Percentiles rank a stretch among this genome's conserved stretches.
Evolutionary conservation across 345 rosid genomes (phyloP).

Genomic region (Heritiera littoralis): DNA sequence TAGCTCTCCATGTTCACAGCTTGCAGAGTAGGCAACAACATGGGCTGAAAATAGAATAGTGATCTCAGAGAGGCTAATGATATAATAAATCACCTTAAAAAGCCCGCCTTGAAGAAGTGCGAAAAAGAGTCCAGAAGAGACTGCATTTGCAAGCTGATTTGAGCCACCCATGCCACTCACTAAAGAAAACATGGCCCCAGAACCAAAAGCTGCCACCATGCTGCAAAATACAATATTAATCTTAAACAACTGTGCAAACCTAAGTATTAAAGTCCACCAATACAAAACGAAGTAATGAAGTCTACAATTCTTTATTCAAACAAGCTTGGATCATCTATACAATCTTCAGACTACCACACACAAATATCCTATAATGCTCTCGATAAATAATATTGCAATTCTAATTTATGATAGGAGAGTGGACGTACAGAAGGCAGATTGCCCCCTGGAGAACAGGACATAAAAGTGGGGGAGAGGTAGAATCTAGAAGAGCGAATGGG

Average conservation of each 20-base stretch:
- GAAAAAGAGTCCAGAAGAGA: conserved; percentile 72
- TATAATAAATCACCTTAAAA: conserved; percentile 60
- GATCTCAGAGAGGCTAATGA: not conserved
- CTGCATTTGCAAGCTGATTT: conserved; percentile 69
- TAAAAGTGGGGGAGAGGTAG: not conserved
- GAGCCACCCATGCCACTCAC: conserved; percentile 83
- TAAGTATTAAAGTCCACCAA: not conserved
- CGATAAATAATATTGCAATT: not conserved
- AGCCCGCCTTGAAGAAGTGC: conserved; percentile 82
- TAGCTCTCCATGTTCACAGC: conserved; percentile 10
- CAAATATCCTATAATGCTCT: not conserved
- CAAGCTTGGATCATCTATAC: not conserved
- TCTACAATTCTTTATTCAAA: not conserved
- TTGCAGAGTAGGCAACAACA: not conserved
- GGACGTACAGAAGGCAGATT: not conserved
- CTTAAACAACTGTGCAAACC: not conserved
- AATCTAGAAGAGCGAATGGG: not conserved
- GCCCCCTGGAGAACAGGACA: not conserved
- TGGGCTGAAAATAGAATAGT: not conserved
- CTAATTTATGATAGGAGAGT: not conserved
- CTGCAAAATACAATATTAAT: conserved; percentile 42
- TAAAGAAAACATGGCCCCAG: conserved; percentile 78
- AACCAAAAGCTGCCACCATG: conserved; percentile 95
- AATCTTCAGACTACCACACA: not conserved
- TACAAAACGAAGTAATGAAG: not conserved